Evolutionary conservation across 1,139 yeast species (phyloP).

Genomic region (Saccharomycopsis phalli): DNA sequence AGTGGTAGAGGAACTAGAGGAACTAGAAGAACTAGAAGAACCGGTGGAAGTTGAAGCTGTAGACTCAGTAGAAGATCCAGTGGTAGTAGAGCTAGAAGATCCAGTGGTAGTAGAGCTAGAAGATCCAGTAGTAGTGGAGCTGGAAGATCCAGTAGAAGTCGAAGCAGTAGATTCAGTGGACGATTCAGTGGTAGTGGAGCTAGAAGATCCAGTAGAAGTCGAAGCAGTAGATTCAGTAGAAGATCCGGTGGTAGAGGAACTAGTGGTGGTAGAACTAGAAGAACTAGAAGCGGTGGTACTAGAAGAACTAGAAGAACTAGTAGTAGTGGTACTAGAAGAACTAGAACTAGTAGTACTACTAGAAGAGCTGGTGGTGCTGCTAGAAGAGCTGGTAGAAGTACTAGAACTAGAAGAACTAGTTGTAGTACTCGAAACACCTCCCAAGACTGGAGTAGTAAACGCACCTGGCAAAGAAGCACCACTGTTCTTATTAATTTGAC

Average conservation of each 20-base stretch:
- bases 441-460: constrained; percentile 11
- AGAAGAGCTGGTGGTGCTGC: background rate
- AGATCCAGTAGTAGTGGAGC: constrained; percentile 8
- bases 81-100: background rate
- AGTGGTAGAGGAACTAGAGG: constrained; percentile 1
- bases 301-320: background rate
- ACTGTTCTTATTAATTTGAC: constrained; percentile 39
- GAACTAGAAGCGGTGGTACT: background rate
- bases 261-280: constrained; percentile 1
- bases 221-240: background rate
- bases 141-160: constrained; percentile 1
- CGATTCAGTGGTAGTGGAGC: constrained; percentile 5
- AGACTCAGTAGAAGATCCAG: constrained; percentile 2
- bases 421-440: constrained; percentile 7
- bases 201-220: background rate
- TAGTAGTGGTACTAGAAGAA: constrained; percentile 2
- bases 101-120: constrained; percentile 11
- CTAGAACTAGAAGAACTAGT: constrained; percentile 2
- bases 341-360: constrained; percentile 5
- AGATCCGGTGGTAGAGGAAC: background rate
- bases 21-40: background rate
- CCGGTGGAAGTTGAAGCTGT: constrained; percentile 10
- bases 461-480: constrained; percentile 5
- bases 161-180: background rate
- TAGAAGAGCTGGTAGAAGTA: constrained; percentile 2